Base-by-base conservation (phyloP, 2,329 filamentous ascomycete species). In the Bretziella fagacearum region DNA sequence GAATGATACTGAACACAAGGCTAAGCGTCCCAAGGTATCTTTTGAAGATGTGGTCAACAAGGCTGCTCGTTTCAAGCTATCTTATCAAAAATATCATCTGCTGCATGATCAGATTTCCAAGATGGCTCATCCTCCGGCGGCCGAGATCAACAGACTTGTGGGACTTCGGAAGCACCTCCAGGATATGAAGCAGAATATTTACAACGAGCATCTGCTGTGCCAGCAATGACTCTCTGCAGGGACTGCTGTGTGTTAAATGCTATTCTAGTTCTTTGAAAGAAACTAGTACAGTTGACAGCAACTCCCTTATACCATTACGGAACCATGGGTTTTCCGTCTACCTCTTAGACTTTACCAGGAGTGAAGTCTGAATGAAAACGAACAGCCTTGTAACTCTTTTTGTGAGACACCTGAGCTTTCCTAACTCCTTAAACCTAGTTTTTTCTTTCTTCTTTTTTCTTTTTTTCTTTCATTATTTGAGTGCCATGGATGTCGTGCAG, bases 401-500 rank as follows among this genome's bases (percentile, higher is more conserved):
- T 22, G 18, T 33, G 13, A 13, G 27, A 15, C 15, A 30, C n/a
- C 20, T 41, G 10, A 11, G 10, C 23, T 20, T 33, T 15, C 8
- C 18, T 11, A 17, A 15, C 17, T n/a, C 13, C 36, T n/a, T 6
- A 18, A 32, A 15, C 25, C 3, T 40, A 3, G 2, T 15, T 11
- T 30, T 41, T 10, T 23, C 30, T 32, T 8, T 39, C 25, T 27
- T 27, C 18, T 10, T 30, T 27, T 36, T 30, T 35, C 11, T 25
- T 33, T 15, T 20, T 43, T 15, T 30, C 15, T 17, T 25, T n/a
- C 53, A 39, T 39, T 29, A n/a, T n/a, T n/a, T n/a, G n/a, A n/a
- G n/a, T n/a, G n/a, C n/a, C 43, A 77, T 77, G 73, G 73, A 76
- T 56, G 63, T 65, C 53, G 64, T 70, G 58, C 70, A 74, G 63